These are phyloP conservation scores for Peniophora sp. DNA, from an alignment of 1,284 basidiomycete genomes.

Conservation along the genomic window DNA sequence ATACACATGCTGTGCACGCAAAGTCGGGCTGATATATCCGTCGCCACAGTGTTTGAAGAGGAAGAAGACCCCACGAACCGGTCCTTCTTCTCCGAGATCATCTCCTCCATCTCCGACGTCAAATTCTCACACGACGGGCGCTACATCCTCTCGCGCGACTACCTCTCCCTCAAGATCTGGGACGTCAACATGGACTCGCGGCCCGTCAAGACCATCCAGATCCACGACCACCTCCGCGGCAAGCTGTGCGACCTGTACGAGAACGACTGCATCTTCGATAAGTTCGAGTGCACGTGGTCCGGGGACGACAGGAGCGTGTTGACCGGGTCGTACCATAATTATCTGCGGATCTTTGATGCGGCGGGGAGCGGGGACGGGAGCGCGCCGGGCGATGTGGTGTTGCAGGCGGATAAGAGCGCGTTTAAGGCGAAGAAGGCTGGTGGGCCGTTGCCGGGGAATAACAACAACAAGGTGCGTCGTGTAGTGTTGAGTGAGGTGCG, in stretches of 20 bases:
- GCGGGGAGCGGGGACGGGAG: slow-evolving; percentile 29
- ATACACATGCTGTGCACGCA: slow-evolving; percentile 1
- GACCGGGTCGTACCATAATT: slow-evolving; percentile 99
- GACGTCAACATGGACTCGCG: slow-evolving; percentile 98
- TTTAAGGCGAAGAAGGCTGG: slow-evolving; percentile 99
- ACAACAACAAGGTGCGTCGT: slow-evolving; percentile 32
- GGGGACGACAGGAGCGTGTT: slow-evolving; percentile 94
- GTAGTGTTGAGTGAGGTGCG: slow-evolving; percentile 45
- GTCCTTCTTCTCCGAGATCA: slow-evolving; percentile 99
- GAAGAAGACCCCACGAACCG: slow-evolving; percentile 96
- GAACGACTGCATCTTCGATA: slow-evolving; percentile 99
- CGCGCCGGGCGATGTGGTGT: slow-evolving; percentile 81
- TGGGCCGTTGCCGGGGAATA: slow-evolving; percentile 65
- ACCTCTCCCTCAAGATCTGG: slow-evolving; percentile 98
- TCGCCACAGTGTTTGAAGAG: slow-evolving; percentile 82
- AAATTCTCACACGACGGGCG: slow-evolving; percentile 98
- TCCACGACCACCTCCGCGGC: slow-evolving; percentile 95
- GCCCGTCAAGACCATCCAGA: slow-evolving; percentile 96
- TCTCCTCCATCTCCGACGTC: slow-evolving; percentile 99
- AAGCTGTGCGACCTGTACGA: slow-evolving; percentile 99
- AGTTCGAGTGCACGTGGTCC: slow-evolving; percentile 97
- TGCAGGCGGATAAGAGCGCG: slow-evolving; percentile 98
- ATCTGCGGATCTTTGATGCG: slow-evolving; percentile 98
- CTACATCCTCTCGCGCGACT: slow-evolving; percentile 96
- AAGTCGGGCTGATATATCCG: not conserved